Base-by-base conservation (phyloP, 2,329 filamentous ascomycete species). In the Ophiostoma tasmaniense region DNA sequence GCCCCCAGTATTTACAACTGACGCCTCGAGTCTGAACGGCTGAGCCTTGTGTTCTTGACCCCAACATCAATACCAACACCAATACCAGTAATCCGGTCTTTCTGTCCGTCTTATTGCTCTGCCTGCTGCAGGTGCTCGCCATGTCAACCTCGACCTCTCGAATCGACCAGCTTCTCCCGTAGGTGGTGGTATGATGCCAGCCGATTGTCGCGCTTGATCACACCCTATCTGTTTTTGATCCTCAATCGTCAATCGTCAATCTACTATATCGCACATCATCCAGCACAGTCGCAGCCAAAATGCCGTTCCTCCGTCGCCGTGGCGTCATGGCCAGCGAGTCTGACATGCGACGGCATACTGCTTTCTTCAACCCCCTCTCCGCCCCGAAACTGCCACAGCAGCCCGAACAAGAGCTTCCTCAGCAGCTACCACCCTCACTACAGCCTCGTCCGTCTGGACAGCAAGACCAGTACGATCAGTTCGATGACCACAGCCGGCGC, bases 251-350 rank as follows among this genome's bases (percentile, higher is more conserved):
- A 39, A 14, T 14, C 37, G 4, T 39, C 37, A 14, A 39, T 14
- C 11, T 14, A 14, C 13, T 33, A 33, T 33, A 22, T 20, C n/a
- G 55, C 64, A 39, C 74, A 75, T 76, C 64, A 30, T 14, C 76
- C 22, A 65, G 1, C 33, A 17, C 33, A n/a, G 14, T 37, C 61
- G 61, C 20, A n/a, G 37, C 22, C 64, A 45, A 73, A 75, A 87
- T 87, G 85, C 84, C 85, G 75, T 85, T 87, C 74, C 80, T 87
- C 79, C 85, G 85, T 79, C 85, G 85, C 77, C 84, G 84, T 77
- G 85, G 84, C 79, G 84, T 83, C 74, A 80, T 82, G 81, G 84
- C 81, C 79, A 86, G 83, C 81, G 85, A 87, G 76, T 81, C 80
- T 71, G 84, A 87, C 73, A 85, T 85, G 79, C 83, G 83, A 76